These are phyloP conservation scores for Butyriboletus loyo DNA, from an alignment of 768 basidiomycete genomes.

Conservation along the genomic window DNA sequence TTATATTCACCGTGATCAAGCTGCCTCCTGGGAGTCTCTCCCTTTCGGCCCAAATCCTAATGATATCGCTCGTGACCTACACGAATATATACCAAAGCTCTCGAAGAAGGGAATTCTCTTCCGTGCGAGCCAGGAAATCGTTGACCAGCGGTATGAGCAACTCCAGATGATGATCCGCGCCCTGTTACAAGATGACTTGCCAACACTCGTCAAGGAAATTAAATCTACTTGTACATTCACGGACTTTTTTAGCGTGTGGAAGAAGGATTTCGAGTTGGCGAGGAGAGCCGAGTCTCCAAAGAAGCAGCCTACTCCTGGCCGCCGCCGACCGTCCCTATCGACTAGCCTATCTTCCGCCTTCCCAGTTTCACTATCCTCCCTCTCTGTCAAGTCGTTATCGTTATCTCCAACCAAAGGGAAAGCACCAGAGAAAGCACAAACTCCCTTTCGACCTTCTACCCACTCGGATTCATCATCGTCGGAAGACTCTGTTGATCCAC, in stretches of 20 bases:
- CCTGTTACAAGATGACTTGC: slow-evolving; percentile 59
- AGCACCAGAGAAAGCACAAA: background rate
- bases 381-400: slow-evolving; percentile 1
- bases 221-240: slow-evolving; percentile 53
- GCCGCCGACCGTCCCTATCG: slow-evolving; percentile 43
- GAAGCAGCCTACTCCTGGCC: slow-evolving; percentile 17
- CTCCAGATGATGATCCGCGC: slow-evolving; percentile 56
- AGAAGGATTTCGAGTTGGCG: slow-evolving; percentile 62
- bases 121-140: slow-evolving; percentile 61
- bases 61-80: slow-evolving; percentile 67
- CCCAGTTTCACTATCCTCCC: slow-evolving; percentile 34
- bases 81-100: slow-evolving; percentile 61
- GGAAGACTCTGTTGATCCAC: slow-evolving; percentile 12
- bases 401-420: slow-evolving; percentile 15
- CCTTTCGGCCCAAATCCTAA: slow-evolving; percentile 81
- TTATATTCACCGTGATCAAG: slow-evolving; percentile 65
- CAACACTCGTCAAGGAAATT: slow-evolving; percentile 64
- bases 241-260: slow-evolving; percentile 81
- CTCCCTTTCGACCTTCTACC: background rate
- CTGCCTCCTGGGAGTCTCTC: slow-evolving; percentile 82
- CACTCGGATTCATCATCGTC: slow-evolving; percentile 29
- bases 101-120: slow-evolving; percentile 73
- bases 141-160: slow-evolving; percentile 62
- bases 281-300: slow-evolving; percentile 35
- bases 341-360: slow-evolving; percentile 59